A percentile compares a stretch with the other conserved stretches of the same genome.
Conservation (phyloP, 2,329 filamentous ascomycete species). For the Lachnellula occidentalis region DNA sequence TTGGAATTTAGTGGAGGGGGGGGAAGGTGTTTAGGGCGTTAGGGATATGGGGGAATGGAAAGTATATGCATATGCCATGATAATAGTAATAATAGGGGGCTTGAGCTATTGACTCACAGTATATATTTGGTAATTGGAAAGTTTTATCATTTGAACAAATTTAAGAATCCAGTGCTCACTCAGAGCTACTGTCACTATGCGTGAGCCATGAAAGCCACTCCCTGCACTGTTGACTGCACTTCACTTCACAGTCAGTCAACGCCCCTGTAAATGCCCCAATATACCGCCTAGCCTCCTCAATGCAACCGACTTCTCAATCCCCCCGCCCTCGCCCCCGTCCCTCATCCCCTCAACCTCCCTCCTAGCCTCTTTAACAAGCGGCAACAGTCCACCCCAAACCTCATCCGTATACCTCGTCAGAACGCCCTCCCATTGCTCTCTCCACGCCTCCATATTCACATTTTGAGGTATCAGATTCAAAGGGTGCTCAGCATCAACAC, state of each 20-base stretch:
- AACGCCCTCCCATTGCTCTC: constrained; percentile 51
- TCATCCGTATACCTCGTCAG: constrained; percentile 56
- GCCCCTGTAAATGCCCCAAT: constrained; percentile 19
- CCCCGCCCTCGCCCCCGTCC: background rate
- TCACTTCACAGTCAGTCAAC: constrained; percentile 1
- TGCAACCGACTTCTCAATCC: constrained; percentile 9
- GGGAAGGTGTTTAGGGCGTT: too few species aligned
- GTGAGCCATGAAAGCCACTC: too few species aligned
- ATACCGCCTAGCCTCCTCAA: constrained; percentile 20
- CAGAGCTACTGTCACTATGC: too few species aligned
- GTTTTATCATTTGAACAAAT: too few species aligned
- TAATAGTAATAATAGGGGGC: too few species aligned
- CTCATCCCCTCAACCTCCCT: constrained; percentile 46
- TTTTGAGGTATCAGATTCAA: constrained; percentile 21
- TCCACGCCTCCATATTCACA: constrained; percentile 37
- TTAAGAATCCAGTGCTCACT: too few species aligned
- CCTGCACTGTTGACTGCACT: background rate
- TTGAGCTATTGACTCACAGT: too few species aligned
- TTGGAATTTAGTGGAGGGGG: too few species aligned
- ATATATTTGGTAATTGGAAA: too few species aligned
- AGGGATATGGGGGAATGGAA: too few species aligned
- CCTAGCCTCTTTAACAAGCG: constrained; percentile 50
- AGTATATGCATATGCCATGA: too few species aligned
- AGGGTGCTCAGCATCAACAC: constrained; percentile 15
- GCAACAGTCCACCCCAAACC: constrained; percentile 61